Evolutionary conservation across 192 early-diverging fungal species (phyloP), one percentile per base, ranked within the genome.

Genomic region (Blastocladiella britannica): DNA sequence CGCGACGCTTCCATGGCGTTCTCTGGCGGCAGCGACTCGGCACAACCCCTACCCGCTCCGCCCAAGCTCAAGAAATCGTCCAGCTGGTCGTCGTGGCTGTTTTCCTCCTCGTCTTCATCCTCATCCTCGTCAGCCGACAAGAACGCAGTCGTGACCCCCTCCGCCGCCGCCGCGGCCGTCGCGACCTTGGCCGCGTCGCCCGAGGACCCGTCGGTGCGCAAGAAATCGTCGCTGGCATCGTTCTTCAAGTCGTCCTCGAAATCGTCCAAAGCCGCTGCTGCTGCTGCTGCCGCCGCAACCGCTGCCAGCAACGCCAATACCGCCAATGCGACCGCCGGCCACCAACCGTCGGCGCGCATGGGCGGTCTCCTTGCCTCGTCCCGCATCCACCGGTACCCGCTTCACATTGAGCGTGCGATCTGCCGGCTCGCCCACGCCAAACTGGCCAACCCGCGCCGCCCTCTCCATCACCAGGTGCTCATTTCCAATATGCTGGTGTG

Each of bases 401-500:
- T 86, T 20, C 82, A 86, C 54, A 79, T 86, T 51, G 84, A 86
- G 61, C 72, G 84, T 51, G 81, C 84, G 2, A 78, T 86, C 23
- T 86, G 84, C 61, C 80, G 81, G 24, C 61, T 84, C 23, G 79
- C 79, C 1, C 81, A 82, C 25, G 78, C 82, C 7, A 86, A 86
- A 62, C 64, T 86, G 52, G 82, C 84, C 23, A 86, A 83, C 55
- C 80, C 84, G 27, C 69, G 84, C 25, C 75, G 84, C 3, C 84
- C 84, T 23, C 63, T 86, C 22, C 65, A 79, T 23, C 77, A 86
- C 29, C 84, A 86, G 63, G 84, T 86, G 18, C 58, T 83, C 58
- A 73, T 86, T 51, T 83, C 84, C 25, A 86, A 86, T 55, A 78
- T 83, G 74, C 81, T 86, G 79, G 83, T 86, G 62, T 86, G 84